Evolutionary conservation across 1,139 yeast genomes (phyloP), one percentile per base, ranked within the genome.

Genomic region (Saccharomyces hybrid): DNA sequence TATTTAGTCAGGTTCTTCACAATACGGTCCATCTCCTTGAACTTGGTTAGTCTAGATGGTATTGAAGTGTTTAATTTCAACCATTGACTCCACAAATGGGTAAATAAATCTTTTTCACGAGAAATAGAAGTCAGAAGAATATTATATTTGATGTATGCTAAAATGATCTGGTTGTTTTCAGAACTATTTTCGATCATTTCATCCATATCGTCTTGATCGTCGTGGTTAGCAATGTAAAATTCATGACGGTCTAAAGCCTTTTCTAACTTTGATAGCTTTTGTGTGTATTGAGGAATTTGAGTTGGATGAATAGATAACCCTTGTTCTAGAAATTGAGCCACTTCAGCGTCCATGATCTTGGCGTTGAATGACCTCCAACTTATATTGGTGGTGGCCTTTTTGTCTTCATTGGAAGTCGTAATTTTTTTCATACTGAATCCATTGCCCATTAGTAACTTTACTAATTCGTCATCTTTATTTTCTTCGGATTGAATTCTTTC

Each of bases 281-380:
- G 64, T 60, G 83, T 87, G 62, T 75, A 82, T 5, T 74, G 70
- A 2, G 71, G 52, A 4, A 71, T 63, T 19, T 72, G 72, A 1
- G 61, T 55, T n/a, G 65, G 61, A n/a, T 63, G 56, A 2, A 59
- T 61, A 2, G 58, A 58, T 4, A 65, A 64, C 7, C 75, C 71
- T 26, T 67, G 69, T 21, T 67, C 72, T 34, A 78, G 68, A 73
- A 78, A 76, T 63, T 79, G 79, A 0, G 95, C 87, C 49, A 89
- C 76, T 59, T 88, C 93, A 51, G 88, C 86, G 61, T 88, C 88
- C 60, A 77, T 75, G 34, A 91, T 76, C 7, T 66, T 66, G 0
- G 97, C 96, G n/a, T 75, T 73, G 70, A 87, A 89, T 48, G 78
- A 74, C 67, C 95, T 78, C 97, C 97, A 91, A 41, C 73, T 65